These are phyloP conservation scores for Fusarium mangiferae DNA, from an alignment of 2,329 filamentous ascomycete genomes.

Conservation along the genomic window DNA sequence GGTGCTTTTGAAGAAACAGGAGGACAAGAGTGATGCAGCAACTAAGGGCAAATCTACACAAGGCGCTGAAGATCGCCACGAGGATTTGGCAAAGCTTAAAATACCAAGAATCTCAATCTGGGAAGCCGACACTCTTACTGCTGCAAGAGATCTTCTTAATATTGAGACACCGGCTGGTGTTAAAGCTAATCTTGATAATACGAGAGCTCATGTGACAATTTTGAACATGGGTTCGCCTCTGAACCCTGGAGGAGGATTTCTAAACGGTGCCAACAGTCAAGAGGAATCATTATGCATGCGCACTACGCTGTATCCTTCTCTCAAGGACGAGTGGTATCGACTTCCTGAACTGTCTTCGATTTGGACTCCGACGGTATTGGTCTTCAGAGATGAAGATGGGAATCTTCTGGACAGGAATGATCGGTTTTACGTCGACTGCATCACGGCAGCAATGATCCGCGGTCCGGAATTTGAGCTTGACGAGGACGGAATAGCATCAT, in stretches of 20 bases:
- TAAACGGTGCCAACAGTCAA: conserved; percentile 68
- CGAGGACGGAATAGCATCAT: conserved; percentile 47
- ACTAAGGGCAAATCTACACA: conserved; percentile 40
- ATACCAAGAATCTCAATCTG: conserved; percentile 56
- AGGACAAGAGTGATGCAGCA: conserved; percentile 36
- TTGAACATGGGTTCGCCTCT: conserved; percentile 74
- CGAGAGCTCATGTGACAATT: conserved; percentile 56
- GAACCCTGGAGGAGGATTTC: conserved; percentile 68
- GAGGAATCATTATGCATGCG: conserved; percentile 71
- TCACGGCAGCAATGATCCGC: conserved; percentile 67
- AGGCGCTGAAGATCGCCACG: background rate
- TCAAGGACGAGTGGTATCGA: conserved; percentile 68
- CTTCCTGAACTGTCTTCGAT: conserved; percentile 67
- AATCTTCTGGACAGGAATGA: conserved; percentile 56
- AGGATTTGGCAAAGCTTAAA: background rate
- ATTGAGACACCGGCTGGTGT: background rate
- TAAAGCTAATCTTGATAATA: conserved; percentile 18
- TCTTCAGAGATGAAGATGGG: conserved; percentile 57
- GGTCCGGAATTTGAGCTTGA: conserved; percentile 63
- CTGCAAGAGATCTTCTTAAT: conserved; percentile 50
- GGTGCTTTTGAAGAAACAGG: background rate
- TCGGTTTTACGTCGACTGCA: conserved; percentile 68
- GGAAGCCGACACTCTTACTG: conserved; percentile 63
- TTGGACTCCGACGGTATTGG: conserved; percentile 67
- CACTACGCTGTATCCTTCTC: conserved; percentile 67